Evolutionary conservation across 2,329 filamentous ascomycete species (phyloP), one percentile per base, ranked within the genome.

Genomic region (Botrytis galanthina): DNA sequence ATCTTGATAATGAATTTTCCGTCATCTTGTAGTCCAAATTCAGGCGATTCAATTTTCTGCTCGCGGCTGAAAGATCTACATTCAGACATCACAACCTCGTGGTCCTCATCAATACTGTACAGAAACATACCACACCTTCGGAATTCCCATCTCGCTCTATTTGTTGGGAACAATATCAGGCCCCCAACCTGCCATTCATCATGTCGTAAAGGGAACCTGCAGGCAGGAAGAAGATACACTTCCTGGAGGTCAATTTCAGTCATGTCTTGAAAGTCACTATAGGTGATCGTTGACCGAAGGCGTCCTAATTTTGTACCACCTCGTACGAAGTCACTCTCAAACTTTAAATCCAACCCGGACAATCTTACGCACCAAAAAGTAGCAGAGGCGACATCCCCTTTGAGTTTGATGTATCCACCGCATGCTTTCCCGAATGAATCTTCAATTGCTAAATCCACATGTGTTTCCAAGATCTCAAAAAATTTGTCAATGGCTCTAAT

Each of bases 31-130:
- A 26, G 22, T 1, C 48, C 48, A 26, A 51, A n/a, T 51, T 51
- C 48, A 1, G 22, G 4, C 22, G 48, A 51, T 51, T 51, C 22
- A 14, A 26, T 26, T 51, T 14, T 0, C 26, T 26, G 22, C 9
- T 10, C 4, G 48, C 48, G 9, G 22, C 22, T 51, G 22, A 51
- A 51, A 14, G 4, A n/a, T n/a, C 0, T n/a, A n/a, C 48, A 51
- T n/a, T n/a, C 10, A n/a, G 22, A 51, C 48, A 51, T 51, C 4
- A 51, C 0, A n/a, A 1, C 4, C 9, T 51, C 22, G 48, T 51
- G 48, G 0, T 12, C 48, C 1, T 26, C 4, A 26, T 12, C 1
- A 26, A 0, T 4, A 1, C 0, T 0, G 6, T 51, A 51, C 0
- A 1, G 0, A 51, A 14, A 51, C 4, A n/a, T 14, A n/a, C 48